phyloP scores from a whole-genome alignment of 495 filamentous ascomycete genomes.

The Penicillium goetzii region DNA sequence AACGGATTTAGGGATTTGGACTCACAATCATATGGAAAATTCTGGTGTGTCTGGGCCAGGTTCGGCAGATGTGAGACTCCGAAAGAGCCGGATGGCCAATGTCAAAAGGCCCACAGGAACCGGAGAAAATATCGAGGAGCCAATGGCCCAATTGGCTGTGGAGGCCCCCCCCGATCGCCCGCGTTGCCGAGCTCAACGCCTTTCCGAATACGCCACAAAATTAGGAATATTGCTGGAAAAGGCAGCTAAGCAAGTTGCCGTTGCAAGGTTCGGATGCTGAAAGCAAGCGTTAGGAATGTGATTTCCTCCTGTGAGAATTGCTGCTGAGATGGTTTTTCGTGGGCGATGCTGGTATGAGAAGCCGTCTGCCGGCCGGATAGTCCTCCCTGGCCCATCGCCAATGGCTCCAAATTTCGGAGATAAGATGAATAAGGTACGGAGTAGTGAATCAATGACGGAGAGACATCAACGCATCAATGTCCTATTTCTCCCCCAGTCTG shows the following conservation, averaged over 20 bases:
- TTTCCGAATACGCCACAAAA: slow-evolving; percentile 21
- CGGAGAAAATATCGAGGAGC: slow-evolving; percentile 11
- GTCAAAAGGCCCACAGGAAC: slow-evolving; percentile 11
- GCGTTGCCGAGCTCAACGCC: slow-evolving; percentile 17
- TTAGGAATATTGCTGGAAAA: neutral
- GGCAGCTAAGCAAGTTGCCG: neutral
- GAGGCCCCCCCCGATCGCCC: slow-evolving; percentile 14
- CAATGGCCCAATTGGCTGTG: slow-evolving; percentile 11
- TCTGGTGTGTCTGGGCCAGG: neutral
- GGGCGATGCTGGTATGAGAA: neutral
- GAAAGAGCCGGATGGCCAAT: slow-evolving; percentile 21
- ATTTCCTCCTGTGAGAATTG: neutral
- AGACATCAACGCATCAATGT: neutral
- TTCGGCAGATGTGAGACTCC: slow-evolving; percentile 24
- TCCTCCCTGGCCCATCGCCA: neutral
- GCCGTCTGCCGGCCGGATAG: slow-evolving; percentile 2
- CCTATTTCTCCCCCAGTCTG: slow-evolving; percentile 8
- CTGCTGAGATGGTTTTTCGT: neutral
- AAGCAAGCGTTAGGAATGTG: neutral
- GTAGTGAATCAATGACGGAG: neutral
- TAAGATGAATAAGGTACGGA: neutral
- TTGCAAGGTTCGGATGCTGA: neutral
- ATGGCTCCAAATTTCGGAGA: neutral
- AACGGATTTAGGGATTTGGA: neutral
- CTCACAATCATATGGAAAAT: neutral